phyloP scores from a whole-genome alignment of 2,329 filamentous ascomycete genomes.

The Cordyceps fumosorosea region DNA sequence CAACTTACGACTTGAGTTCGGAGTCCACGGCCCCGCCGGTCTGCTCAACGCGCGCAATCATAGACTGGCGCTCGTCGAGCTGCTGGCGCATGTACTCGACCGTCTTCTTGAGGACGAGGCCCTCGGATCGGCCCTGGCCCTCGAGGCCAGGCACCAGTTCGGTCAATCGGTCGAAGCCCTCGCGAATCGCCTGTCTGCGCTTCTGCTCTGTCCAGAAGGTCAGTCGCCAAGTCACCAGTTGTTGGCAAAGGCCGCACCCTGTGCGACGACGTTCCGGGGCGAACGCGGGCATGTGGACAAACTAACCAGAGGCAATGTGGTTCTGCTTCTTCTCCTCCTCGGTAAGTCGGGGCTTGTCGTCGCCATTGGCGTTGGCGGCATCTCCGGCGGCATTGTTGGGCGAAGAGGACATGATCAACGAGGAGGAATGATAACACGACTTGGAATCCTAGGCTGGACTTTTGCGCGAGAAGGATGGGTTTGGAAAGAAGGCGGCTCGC shows the following conservation, averaged over 20 bases:
- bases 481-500: neutral
- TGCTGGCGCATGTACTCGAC: conserved; percentile 59
- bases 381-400: conserved; percentile 24
- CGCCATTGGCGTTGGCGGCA: conserved; percentile 20
- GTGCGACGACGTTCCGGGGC: neutral
- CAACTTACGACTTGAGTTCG: conserved; percentile 35
- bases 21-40: conserved; percentile 50
- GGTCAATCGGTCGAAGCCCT: conserved; percentile 76
- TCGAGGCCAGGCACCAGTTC: conserved; percentile 74
- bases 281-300: conserved; percentile 15
- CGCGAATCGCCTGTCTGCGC: conserved; percentile 59
- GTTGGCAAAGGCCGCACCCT: neutral
- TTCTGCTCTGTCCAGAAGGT: conserved; percentile 32
- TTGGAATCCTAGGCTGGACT: neutral
- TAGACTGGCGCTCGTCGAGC: conserved; percentile 48
- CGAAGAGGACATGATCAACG: conserved; percentile 20
- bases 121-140: conserved; percentile 79
- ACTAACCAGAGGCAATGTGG: conserved; percentile 44
- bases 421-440: neutral
- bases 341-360: conserved; percentile 46
- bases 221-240: neutral
- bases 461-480: neutral
- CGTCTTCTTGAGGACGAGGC: conserved; percentile 68
- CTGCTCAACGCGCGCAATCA: conserved; percentile 54
- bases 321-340: conserved; percentile 51